A percentile compares a stretch with the other conserved stretches of the same genome.
phyloP scores from a whole-genome alignment of 805 yeast species.

The Candida peoriensis region DNA sequence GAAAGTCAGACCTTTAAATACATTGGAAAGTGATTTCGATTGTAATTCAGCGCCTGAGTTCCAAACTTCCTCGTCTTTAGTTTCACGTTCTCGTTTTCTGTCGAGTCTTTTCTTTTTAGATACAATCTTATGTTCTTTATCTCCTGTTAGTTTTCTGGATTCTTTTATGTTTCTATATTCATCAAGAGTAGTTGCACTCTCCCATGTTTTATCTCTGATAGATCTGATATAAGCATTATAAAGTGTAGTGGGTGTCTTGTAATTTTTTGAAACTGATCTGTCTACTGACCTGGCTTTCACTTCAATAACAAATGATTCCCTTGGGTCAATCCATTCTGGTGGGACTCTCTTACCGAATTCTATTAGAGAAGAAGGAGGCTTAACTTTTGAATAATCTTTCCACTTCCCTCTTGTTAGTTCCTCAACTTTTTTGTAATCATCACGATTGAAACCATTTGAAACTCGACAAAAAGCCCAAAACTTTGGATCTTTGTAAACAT shows the following conservation, averaged over 20 bases:
- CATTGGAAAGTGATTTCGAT: slow-evolving; percentile 13
- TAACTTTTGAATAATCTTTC: slow-evolving; percentile 36
- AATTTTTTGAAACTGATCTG: slow-evolving; percentile 39
- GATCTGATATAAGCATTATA: slow-evolving; percentile 70
- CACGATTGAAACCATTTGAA: slow-evolving; percentile 75
- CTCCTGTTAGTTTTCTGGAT: slow-evolving; percentile 13
- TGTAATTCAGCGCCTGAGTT: slow-evolving; percentile 7
- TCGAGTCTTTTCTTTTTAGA: slow-evolving; percentile 20
- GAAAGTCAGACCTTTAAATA: slow-evolving; percentile 45
- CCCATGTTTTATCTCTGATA: slow-evolving; percentile 67
- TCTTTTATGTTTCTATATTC: slow-evolving; percentile 42
- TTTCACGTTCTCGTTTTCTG: slow-evolving; percentile 14
- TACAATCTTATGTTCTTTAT: slow-evolving; percentile 24
- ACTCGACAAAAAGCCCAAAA: slow-evolving; percentile 71
- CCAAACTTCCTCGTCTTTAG: slow-evolving; percentile 20
- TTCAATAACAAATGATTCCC: slow-evolving; percentile 72
- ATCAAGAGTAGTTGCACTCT: slow-evolving; percentile 46
- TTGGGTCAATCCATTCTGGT: slow-evolving; percentile 74
- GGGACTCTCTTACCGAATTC: slow-evolving; percentile 62
- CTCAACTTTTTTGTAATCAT: slow-evolving; percentile 56
- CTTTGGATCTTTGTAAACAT: slow-evolving; percentile 16
- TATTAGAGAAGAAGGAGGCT: slow-evolving; percentile 38
- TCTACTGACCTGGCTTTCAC: slow-evolving; percentile 76
- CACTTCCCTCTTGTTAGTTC: slow-evolving; percentile 56
- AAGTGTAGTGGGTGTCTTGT: slow-evolving; percentile 64